phyloP scores from a whole-genome alignment of 75 land plant species.

The Picea sitchensis region DNA sequence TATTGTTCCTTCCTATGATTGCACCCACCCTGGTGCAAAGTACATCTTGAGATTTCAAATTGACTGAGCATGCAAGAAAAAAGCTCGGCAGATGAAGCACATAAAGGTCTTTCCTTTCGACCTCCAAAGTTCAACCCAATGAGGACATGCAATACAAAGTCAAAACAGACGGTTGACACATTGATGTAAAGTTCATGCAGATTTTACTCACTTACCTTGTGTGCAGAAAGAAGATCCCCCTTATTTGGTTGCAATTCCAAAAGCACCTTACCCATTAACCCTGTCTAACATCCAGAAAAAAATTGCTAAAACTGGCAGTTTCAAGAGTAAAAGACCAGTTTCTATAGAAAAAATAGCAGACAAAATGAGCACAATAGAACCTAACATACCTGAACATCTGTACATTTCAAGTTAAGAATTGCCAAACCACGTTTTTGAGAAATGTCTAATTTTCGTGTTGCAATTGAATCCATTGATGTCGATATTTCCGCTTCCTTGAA shows the following conservation, averaged over 20 bases:
- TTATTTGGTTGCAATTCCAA: slow-evolving; percentile 87
- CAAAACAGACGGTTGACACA: not conserved
- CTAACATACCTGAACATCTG: slow-evolving; percentile 76
- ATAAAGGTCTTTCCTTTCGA: not conserved
- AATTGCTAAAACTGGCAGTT: not conserved
- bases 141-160: not conserved
- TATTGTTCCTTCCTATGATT: not conserved
- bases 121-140: not conserved
- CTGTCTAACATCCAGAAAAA: slow-evolving; percentile 48
- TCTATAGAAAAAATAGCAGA: not conserved
- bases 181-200: not conserved
- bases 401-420: slow-evolving; percentile 82
- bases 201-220: slow-evolving; percentile 54
- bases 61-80: not conserved
- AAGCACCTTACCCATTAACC: slow-evolving; percentile 87
- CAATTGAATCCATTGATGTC: slow-evolving; percentile 54
- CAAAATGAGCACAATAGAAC: not conserved
- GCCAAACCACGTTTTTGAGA: slow-evolving; percentile 68
- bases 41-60: not conserved
- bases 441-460: slow-evolving; percentile 53
- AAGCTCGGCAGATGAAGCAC: not conserved
- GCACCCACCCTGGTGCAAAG: not conserved
- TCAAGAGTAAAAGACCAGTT: not conserved
- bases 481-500: slow-evolving; percentile 90
- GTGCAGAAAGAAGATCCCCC: slow-evolving; percentile 93